Evolutionary conservation across 1,139 yeast genomes (phyloP).

Genomic region (Magnusiomyces sp.): DNA sequence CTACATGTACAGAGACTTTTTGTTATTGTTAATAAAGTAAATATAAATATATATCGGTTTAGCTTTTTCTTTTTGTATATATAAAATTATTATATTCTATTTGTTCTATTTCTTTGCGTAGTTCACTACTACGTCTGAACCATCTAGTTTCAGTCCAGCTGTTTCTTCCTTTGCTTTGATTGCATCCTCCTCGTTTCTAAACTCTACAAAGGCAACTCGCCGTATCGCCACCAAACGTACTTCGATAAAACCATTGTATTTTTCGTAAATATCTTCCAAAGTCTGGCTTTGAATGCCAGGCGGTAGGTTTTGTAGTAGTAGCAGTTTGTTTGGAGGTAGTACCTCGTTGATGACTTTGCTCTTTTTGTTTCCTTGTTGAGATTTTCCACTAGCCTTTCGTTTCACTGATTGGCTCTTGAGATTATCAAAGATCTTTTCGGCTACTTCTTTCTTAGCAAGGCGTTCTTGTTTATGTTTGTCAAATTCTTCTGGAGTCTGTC

Average conservation of each 20-base stretch:
- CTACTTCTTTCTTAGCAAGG: conserved; percentile 26
- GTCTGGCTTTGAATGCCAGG: conserved; percentile 36
- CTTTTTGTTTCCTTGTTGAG: conserved; percentile 22
- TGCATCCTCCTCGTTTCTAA: conserved; percentile 46
- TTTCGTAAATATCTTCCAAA: conserved; percentile 40
- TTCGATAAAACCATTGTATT: conserved; percentile 52
- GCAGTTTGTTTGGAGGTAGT: conserved; percentile 59
- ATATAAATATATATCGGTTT: not conserved
- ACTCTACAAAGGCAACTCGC: conserved; percentile 75
- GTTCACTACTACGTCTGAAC: conserved; percentile 34
- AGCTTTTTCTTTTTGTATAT: conserved; percentile 8
- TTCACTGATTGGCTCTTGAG: conserved; percentile 13
- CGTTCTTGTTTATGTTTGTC: conserved; percentile 29
- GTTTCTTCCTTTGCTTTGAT: conserved; percentile 38
- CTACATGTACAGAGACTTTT: not conserved
- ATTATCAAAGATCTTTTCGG: conserved; percentile 17
- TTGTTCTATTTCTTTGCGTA: conserved; percentile 42
- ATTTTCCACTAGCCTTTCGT: conserved; percentile 16
- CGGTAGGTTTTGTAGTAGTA: conserved; percentile 63
- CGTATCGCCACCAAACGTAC: conserved; percentile 59
- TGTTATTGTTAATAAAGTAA: conserved; percentile 1
- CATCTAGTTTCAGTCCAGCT: conserved; percentile 32
- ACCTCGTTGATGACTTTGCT: conserved; percentile 23
- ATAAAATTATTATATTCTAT: conserved; percentile 6
- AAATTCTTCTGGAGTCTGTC: conserved; percentile 23